phyloP scores from a whole-genome alignment of 2,329 filamentous ascomycete genomes.

The Aotearoamyces nothofagi region DNA sequence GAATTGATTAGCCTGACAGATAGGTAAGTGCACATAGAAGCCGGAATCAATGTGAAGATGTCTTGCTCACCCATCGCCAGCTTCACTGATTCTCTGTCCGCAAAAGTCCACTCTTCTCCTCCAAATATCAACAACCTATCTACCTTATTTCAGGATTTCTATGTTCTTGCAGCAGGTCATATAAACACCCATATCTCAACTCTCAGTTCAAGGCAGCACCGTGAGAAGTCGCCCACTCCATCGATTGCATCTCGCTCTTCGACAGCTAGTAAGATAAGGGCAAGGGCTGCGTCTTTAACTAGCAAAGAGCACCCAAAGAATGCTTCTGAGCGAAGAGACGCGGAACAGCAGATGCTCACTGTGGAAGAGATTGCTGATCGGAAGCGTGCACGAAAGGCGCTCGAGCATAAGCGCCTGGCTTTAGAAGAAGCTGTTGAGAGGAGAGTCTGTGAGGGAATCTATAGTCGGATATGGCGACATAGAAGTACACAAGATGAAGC shows the following conservation, averaged over 20 bases:
- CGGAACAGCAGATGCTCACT: constrained; percentile 79
- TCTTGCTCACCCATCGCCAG: constrained; percentile 30
- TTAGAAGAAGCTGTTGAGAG: constrained; percentile 88
- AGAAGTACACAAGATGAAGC: constrained; percentile 86
- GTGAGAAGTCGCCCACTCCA: constrained; percentile 43
- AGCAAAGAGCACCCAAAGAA: constrained; percentile 33
- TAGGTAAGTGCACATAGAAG: constrained; percentile 41
- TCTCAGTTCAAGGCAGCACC: constrained; percentile 58
- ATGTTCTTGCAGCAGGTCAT: constrained; percentile 62
- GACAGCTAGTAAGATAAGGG: constrained; percentile 38
- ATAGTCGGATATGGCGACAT: constrained; percentile 81
- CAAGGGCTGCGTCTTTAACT: constrained; percentile 37
- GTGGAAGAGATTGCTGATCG: constrained; percentile 67
- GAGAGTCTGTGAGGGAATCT: constrained; percentile 70
- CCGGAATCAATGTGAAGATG: too few species aligned
- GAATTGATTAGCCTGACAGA: constrained; percentile 85
- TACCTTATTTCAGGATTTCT: constrained; percentile 90
- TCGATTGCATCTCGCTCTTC: constrained; percentile 39
- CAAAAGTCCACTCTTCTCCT: constrained; percentile 73
- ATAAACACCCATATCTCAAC: constrained; percentile 78
- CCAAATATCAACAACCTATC: constrained; percentile 72
- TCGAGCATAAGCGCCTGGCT: constrained; percentile 62
- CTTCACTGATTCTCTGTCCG: constrained; percentile 80
- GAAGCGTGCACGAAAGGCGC: constrained; percentile 59
- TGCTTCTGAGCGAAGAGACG: constrained; percentile 18